Conservation (phyloP, 2,329 filamentous ascomycete species). For the Waltergamsia citrina region DNA sequence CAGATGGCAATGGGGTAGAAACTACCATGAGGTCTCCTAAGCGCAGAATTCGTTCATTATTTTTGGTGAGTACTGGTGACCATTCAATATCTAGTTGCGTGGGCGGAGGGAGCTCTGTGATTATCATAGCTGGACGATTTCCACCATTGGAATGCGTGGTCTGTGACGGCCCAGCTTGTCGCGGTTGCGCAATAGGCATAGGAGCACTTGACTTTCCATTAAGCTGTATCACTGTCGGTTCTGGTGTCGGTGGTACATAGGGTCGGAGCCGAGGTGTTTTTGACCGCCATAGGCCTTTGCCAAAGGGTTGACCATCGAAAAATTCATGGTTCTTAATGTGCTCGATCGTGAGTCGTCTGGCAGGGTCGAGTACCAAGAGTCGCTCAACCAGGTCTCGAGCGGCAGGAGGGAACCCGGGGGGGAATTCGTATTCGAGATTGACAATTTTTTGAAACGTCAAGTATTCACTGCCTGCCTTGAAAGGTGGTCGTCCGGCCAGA, state of each 20-base stretch:
- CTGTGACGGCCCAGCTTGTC: constrained; percentile 23
- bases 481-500: constrained; percentile 88
- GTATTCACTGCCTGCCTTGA: constrained; percentile 94
- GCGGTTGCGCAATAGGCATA: constrained; percentile 17
- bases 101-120: constrained; percentile 93
- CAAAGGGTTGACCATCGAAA: constrained; percentile 80
- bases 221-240: constrained; percentile 65
- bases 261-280: constrained; percentile 82
- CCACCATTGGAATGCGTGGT: constrained; percentile 30
- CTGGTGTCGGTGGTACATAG: constrained; percentile 68
- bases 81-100: constrained; percentile 97
- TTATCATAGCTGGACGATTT: constrained; percentile 64
- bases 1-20: constrained; percentile 67
- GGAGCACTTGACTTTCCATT: constrained; percentile 32
- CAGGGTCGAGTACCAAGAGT: constrained; percentile 80
- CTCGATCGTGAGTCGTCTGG: constrained; percentile 77
- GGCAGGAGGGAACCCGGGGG: constrained; percentile 73
- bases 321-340: constrained; percentile 96
- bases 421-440: constrained; percentile 87
- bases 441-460: constrained; percentile 98
- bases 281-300: constrained; percentile 76
- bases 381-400: constrained; percentile 87
- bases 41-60: constrained; percentile 90
- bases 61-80: constrained; percentile 86
- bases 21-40: constrained; percentile 84